These are phyloP conservation scores for Geopyxis carbonaria DNA, from an alignment of 495 filamentous ascomycete species.

Conservation along the genomic window DNA sequence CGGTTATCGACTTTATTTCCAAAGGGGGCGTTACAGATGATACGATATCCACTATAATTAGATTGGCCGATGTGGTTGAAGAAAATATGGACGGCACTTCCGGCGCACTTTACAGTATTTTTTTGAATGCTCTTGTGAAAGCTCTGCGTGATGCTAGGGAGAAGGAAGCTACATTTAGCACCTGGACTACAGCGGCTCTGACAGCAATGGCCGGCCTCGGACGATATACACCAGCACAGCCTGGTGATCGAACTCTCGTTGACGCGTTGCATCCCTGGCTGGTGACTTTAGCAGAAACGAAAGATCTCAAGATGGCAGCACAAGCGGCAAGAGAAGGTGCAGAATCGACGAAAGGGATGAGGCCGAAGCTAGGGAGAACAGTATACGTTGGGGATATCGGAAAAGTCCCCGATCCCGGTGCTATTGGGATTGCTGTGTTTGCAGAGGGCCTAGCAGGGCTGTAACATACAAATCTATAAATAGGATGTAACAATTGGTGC, in stretches of 20 bases:
- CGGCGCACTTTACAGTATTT: slow-evolving; percentile 88
- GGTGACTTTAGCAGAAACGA: slow-evolving; percentile 42
- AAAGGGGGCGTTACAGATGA: slow-evolving; percentile 44
- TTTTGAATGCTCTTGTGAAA: slow-evolving; percentile 74
- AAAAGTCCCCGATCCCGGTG: slow-evolving; percentile 80
- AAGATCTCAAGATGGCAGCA: slow-evolving; percentile 50
- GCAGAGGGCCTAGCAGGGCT: slow-evolving; percentile 60
- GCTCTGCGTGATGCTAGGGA: slow-evolving; percentile 45
- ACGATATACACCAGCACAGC: slow-evolving; percentile 76
- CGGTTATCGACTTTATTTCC: slow-evolving; percentile 49
- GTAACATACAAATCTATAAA: too few relatives aligned
- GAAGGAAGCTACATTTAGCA: slow-evolving; percentile 31
- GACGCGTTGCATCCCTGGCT: slow-evolving; percentile 85
- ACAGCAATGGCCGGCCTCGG: slow-evolving; percentile 52
- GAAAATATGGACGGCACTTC: slow-evolving; percentile 89
- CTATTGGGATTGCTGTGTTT: slow-evolving; percentile 66
- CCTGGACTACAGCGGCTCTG: slow-evolving; percentile 61
- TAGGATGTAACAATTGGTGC: too few relatives aligned
- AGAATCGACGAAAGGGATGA: slow-evolving; percentile 77
- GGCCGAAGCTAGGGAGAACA: slow-evolving; percentile 66
- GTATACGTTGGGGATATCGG: slow-evolving; percentile 85
- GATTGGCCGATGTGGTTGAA: slow-evolving; percentile 73
- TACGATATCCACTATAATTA: slow-evolving; percentile 49
- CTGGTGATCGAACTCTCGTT: slow-evolving; percentile 77
- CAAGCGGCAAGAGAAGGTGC: slow-evolving; percentile 59